A percentile compares a stretch with the other conserved stretches of the same genome.
Conservation (phyloP, 2,329 filamentous ascomycete species). For the Aureobasidium subglaciale region DNA sequence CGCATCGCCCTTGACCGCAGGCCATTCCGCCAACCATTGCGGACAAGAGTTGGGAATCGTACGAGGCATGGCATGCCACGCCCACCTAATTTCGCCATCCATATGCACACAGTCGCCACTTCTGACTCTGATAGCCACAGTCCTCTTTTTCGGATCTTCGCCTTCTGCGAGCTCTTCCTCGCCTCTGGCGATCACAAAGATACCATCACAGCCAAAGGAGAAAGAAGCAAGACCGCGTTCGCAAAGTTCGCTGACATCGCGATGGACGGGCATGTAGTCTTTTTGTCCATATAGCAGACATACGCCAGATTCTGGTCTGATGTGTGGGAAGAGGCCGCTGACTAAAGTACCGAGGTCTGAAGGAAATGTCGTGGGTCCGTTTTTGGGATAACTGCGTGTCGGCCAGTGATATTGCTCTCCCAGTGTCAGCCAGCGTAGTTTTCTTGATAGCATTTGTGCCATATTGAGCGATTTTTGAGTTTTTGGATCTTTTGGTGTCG, state of each 20-base stretch:
- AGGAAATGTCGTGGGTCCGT: constrained; percentile 16
- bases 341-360: constrained; percentile 15
- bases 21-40: constrained; percentile 16
- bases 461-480: constrained; percentile 15
- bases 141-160: constrained; percentile 23
- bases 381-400: constrained; percentile 16
- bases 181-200: constrained; percentile 17
- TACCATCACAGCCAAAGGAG: constrained; percentile 18
- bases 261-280: constrained; percentile 20
- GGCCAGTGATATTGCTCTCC: constrained; percentile 20
- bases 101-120: constrained; percentile 17
- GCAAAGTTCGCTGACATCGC: constrained; percentile 18
- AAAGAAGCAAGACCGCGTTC: constrained; percentile 15
- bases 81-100: constrained; percentile 18
- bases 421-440: constrained; percentile 19
- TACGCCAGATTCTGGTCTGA: constrained; percentile 17
- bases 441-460: constrained; percentile 16
- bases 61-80: constrained; percentile 20
- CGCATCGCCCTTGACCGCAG: constrained; percentile 28
- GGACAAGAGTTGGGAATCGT: constrained; percentile 17
- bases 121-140: constrained; percentile 16
- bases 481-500: neutral
- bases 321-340: constrained; percentile 16
- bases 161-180: constrained; percentile 1
- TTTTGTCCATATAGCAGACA: constrained; percentile 17